phyloP scores from a whole-genome alignment of 306 rosid genomes.

The Abrus pulchellus region DNA sequence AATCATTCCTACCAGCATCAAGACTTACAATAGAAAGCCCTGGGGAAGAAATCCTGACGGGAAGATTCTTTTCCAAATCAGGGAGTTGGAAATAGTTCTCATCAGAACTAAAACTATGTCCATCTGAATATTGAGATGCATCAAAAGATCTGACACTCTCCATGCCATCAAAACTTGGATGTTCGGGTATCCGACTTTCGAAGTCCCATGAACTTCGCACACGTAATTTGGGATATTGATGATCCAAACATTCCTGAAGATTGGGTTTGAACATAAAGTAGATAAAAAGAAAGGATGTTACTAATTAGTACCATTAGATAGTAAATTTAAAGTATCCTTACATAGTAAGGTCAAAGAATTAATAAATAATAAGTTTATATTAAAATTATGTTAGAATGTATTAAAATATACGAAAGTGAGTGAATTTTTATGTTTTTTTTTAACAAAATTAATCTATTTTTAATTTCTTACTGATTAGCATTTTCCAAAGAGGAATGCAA shows the following conservation, averaged over 20 bases:
- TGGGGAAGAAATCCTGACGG: conserved; percentile 53
- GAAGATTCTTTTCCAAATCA: conserved; percentile 62
- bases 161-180: conserved; percentile 43
- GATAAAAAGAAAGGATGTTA: background rate
- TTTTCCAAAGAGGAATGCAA: background rate
- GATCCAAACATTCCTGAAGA: conserved; percentile 62
- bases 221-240: conserved; percentile 74
- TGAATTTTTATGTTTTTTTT: too few species aligned
- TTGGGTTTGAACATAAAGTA: conserved; percentile 47
- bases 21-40: conserved; percentile 48
- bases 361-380: too few species aligned
- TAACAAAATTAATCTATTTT: too few species aligned
- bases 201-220: conserved; percentile 74
- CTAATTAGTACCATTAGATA: too few species aligned
- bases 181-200: conserved; percentile 52
- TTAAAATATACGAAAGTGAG: too few species aligned
- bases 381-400: too few species aligned
- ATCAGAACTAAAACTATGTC: conserved; percentile 68
- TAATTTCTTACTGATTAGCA: too few species aligned
- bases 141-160: conserved; percentile 67
- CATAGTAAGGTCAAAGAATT: too few species aligned
- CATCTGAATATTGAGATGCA: conserved; percentile 76
- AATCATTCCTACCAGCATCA: conserved; percentile 48
- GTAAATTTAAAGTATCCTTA: too few species aligned
- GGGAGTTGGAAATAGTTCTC: conserved; percentile 70